A percentile compares a stretch with the other conserved stretches of the same genome.
These are phyloP conservation scores for Triticum dicoccoides DNA, from an alignment of 176 grass and related monocot species.

Conservation along the genomic window DNA sequence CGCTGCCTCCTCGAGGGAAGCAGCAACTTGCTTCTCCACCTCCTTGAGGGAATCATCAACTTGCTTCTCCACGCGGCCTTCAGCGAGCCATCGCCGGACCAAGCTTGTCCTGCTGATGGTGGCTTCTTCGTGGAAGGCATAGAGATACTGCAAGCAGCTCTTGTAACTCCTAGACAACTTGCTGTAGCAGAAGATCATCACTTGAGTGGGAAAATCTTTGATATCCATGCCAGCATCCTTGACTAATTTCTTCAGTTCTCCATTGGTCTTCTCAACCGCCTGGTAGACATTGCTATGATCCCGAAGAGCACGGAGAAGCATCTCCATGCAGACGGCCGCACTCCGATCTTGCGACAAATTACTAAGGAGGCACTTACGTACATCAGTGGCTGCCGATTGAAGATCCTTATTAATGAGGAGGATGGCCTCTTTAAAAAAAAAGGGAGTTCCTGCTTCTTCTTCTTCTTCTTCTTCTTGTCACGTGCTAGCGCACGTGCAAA, in stretches of 20 bases:
- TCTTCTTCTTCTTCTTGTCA: neutral
- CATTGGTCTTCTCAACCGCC: neutral
- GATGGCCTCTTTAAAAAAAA: no score
- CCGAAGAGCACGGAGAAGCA: neutral
- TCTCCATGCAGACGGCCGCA: neutral
- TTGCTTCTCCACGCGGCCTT: neutral
- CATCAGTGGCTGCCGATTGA: neutral
- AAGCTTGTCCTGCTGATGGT: constrained; percentile 21
- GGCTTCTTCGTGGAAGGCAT: neutral
- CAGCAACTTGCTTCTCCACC: neutral
- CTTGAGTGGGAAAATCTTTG: no score
- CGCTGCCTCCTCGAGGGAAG: neutral
- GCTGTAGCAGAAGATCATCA: constrained; percentile 6
- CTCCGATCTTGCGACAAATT: neutral
- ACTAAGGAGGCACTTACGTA: neutral
- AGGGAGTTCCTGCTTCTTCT: no score
- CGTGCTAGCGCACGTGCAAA: neutral
- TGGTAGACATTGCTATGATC: neutral
- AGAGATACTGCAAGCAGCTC: constrained; percentile 24
- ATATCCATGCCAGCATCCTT: neutral
- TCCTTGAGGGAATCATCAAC: no score
- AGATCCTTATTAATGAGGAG: neutral
- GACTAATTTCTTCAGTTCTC: neutral
- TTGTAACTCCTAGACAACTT: neutral
- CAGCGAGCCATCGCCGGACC: constrained; percentile 7